These are phyloP conservation scores for Cercospora citrullina DNA, from an alignment of 2,329 filamentous ascomycete genomes.

Conservation along the genomic window DNA sequence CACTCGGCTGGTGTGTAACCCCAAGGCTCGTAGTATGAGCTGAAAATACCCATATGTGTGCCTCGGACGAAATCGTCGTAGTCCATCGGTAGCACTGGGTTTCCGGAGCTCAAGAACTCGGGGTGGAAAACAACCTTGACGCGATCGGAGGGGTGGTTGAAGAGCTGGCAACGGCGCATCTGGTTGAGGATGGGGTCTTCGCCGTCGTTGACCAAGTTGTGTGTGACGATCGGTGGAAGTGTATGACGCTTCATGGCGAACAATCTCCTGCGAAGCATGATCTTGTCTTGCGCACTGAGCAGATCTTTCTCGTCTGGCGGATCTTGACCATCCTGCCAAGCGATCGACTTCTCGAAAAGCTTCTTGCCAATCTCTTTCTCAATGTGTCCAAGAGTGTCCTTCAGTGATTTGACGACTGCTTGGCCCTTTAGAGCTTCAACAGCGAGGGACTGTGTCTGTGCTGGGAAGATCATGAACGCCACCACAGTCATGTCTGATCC, in stretches of 20 bases:
- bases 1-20: slow-evolving; percentile 98
- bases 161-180: slow-evolving; percentile 90
- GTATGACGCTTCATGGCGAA: slow-evolving; percentile 95
- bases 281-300: slow-evolving; percentile 86
- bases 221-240: slow-evolving; percentile 92
- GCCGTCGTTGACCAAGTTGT: slow-evolving; percentile 95
- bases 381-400: slow-evolving; percentile 90
- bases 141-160: slow-evolving; percentile 91
- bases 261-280: slow-evolving; percentile 83
- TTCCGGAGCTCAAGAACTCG: slow-evolving; percentile 93
- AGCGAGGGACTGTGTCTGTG: slow-evolving; percentile 89
- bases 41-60: slow-evolving; percentile 91
- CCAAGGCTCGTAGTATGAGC: slow-evolving; percentile 99
- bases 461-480: slow-evolving; percentile 98
- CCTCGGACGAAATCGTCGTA: slow-evolving; percentile 98
- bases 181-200: slow-evolving; percentile 96
- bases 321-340: slow-evolving; percentile 92
- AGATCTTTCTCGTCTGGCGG: slow-evolving; percentile 97
- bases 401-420: slow-evolving; percentile 92
- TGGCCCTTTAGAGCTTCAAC: slow-evolving; percentile 96
- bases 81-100: slow-evolving; percentile 91
- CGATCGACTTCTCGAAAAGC: slow-evolving; percentile 89
- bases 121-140: slow-evolving; percentile 99
- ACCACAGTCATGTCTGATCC: slow-evolving; percentile 93
- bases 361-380: slow-evolving; percentile 89